phyloP scores from a whole-genome alignment of 108 stramenopile species.

The Schizochytrium sp. region DNA sequence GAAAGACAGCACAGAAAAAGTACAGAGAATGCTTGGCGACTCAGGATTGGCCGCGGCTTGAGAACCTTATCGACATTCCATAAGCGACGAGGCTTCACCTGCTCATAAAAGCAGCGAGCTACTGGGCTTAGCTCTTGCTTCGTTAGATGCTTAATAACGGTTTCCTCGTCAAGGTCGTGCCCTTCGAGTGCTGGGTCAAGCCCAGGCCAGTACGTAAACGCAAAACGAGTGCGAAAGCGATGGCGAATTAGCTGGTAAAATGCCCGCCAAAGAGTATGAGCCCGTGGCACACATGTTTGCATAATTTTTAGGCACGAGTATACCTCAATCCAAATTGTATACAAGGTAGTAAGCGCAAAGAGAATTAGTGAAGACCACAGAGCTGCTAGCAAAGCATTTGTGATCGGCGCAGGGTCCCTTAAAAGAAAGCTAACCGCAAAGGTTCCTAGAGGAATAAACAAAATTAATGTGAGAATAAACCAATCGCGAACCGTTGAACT shows the following conservation, averaged over 20 bases:
- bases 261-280: background rate
- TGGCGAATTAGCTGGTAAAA: background rate
- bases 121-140: background rate
- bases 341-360: slow-evolving; percentile 26
- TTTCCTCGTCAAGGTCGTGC: background rate
- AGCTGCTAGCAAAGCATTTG: slow-evolving; percentile 43
- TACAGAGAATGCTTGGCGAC: slow-evolving; percentile 3
- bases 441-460: slow-evolving; percentile 36
- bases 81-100: background rate
- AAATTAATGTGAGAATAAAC: background rate
- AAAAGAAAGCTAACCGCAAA: slow-evolving; percentile 52
- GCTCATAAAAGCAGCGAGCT: background rate
- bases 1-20: slow-evolving; percentile 41
- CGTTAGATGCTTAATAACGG: background rate
- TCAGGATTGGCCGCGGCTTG: slow-evolving; percentile 46
- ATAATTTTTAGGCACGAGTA: slow-evolving; percentile 33
- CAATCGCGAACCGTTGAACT: slow-evolving; percentile 6
- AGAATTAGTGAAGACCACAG: slow-evolving; percentile 11
- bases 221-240: background rate
- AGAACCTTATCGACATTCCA: slow-evolving; percentile 27
- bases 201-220: background rate
- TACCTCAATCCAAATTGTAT: slow-evolving; percentile 28
- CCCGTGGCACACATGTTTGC: background rate
- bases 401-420: background rate
- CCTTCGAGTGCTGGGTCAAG: slow-evolving; percentile 13